Percentiles rank a stretch among this genome's conserved stretches.
phyloP scores from a whole-genome alignment of 1,139 yeast genomes.

The Yamadazyma sp. region DNA sequence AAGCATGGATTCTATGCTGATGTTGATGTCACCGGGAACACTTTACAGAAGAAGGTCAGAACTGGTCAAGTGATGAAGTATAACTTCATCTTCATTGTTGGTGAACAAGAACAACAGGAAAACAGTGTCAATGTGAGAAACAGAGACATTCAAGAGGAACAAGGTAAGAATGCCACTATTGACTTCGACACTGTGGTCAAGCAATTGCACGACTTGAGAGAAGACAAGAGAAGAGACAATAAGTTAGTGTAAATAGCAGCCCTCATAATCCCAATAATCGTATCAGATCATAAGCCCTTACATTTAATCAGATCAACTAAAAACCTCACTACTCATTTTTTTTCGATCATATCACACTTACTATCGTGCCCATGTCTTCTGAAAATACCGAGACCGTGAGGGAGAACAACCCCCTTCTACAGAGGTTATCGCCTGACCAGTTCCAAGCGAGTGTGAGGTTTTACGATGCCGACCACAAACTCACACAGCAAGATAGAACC shows the following conservation, averaged over 20 bases:
- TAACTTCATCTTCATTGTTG: constrained; percentile 93
- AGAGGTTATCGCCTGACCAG: constrained; percentile 33
- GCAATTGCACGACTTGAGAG: constrained; percentile 64
- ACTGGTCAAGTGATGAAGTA: constrained; percentile 90
- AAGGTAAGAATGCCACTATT: constrained; percentile 85
- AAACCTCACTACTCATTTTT: too few relatives aligned
- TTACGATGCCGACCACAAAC: constrained; percentile 43
- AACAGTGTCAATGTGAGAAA: constrained; percentile 86
- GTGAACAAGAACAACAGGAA: constrained; percentile 83
- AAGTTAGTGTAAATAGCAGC: constrained; percentile 38
- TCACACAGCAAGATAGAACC: constrained; percentile 31
- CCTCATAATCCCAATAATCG: too few relatives aligned
- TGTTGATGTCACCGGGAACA: constrained; percentile 89
- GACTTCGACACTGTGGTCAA: constrained; percentile 66
- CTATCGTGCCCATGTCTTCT: too few relatives aligned
- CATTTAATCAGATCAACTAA: too few relatives aligned
- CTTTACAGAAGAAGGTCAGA: constrained; percentile 95
- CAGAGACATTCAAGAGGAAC: constrained; percentile 81
- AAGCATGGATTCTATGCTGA: constrained; percentile 82
- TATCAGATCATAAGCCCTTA: too few relatives aligned
- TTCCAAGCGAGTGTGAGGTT: constrained; percentile 39
- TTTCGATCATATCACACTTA: too few relatives aligned
- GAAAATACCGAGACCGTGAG: constrained; percentile 1
- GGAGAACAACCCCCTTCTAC: constrained; percentile 27
- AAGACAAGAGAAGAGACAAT: constrained; percentile 70